Percentiles rank a stretch among this genome's conserved stretches.
These are phyloP conservation scores for Puccinia horiana DNA, from an alignment of 1,284 basidiomycete species.

Conservation along the genomic window DNA sequence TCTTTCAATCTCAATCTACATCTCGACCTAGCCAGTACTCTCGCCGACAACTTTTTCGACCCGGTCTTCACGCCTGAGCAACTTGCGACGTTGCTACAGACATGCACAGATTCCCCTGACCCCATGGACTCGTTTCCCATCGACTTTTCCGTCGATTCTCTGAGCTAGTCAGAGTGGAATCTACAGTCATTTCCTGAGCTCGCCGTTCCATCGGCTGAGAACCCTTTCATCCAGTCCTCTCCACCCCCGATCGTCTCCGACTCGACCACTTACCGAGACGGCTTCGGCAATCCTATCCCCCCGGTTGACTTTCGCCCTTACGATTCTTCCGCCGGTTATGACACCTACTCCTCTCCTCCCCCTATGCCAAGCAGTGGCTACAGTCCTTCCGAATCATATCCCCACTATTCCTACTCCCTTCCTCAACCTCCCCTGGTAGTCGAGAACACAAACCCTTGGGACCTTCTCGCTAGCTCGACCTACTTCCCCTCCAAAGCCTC, in stretches of 20 bases:
- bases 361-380: neutral
- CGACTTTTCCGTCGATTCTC: constrained; percentile 1
- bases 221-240: neutral
- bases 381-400: neutral
- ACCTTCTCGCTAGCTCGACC: neutral
- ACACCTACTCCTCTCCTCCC: constrained; percentile 3
- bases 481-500: neutral
- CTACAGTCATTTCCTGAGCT: neutral
- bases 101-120: neutral
- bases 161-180: constrained; percentile 3
- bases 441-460: neutral
- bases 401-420: neutral
- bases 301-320: neutral
- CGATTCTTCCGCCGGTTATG: constrained; percentile 9
- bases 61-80: constrained; percentile 14
- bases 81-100: constrained; percentile 1
- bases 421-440: neutral
- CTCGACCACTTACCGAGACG: constrained; percentile 17
- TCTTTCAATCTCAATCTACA: neutral
- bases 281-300: constrained; percentile 13
- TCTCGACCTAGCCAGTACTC: neutral
- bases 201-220: neutral
- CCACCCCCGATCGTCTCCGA: neutral
- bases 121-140: neutral
- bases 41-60: neutral